A percentile compares a stretch with the other conserved stretches of the same genome.
These are phyloP conservation scores for Schwanniomyces pseudopolymorphus DNA, from an alignment of 805 yeast species.

Conservation along the genomic window DNA sequence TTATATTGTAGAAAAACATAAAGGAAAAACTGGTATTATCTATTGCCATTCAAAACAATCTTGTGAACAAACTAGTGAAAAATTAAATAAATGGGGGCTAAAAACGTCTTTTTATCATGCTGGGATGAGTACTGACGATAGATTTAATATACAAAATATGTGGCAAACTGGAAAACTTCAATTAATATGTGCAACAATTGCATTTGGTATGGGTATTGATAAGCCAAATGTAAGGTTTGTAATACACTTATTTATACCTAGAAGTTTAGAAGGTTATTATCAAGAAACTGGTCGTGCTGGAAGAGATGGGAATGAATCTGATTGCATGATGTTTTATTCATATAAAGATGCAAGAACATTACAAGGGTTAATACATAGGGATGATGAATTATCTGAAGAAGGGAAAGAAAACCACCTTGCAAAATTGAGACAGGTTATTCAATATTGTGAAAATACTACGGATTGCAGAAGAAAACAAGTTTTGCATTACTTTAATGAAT, in stretches of 20 bases:
- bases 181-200: slow-evolving; percentile 94
- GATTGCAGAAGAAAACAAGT: slow-evolving; percentile 92
- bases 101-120: slow-evolving; percentile 84
- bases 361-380: slow-evolving; percentile 75
- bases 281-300: slow-evolving; percentile 99
- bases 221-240: slow-evolving; percentile 94
- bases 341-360: slow-evolving; percentile 77
- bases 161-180: slow-evolving; percentile 79
- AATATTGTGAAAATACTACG: slow-evolving; percentile 85
- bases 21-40: slow-evolving; percentile 75
- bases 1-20: slow-evolving; percentile 51
- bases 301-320: slow-evolving; percentile 82
- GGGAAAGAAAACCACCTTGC: slow-evolving; percentile 76
- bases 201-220: slow-evolving; percentile 99
- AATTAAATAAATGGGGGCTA: slow-evolving; percentile 60
- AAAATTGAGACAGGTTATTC: slow-evolving; percentile 79
- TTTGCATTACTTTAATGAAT: slow-evolving; percentile 85
- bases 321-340: slow-evolving; percentile 79
- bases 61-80: slow-evolving; percentile 78
- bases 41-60: slow-evolving; percentile 89
- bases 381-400: slow-evolving; percentile 58
- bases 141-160: slow-evolving; percentile 64
- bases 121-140: slow-evolving; percentile 81
- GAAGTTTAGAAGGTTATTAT: slow-evolving; percentile 92
- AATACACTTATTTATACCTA: slow-evolving; percentile 81